These are phyloP conservation scores for Penicillium decumbens DNA, from an alignment of 2,329 filamentous ascomycete genomes.

Conservation along the genomic window DNA sequence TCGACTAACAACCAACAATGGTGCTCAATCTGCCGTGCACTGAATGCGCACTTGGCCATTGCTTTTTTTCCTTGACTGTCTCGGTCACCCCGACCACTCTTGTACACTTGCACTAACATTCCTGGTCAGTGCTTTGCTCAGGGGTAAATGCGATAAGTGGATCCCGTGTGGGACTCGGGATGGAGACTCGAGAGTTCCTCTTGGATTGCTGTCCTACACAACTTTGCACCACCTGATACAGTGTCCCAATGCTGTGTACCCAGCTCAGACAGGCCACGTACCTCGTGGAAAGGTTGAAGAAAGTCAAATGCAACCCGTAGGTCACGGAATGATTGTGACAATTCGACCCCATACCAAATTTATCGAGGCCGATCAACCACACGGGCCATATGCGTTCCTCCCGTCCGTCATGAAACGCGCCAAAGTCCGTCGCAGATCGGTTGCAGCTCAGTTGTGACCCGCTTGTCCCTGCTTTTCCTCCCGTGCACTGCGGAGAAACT, in stretches of 20 bases:
- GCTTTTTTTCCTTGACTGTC: conserved; percentile 6
- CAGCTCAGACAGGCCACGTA: neutral
- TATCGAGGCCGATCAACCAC: conserved; percentile 12
- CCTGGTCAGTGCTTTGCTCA: conserved; percentile 22
- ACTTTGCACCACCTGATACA: neutral
- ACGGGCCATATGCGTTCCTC: conserved; percentile 21
- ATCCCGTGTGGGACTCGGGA: conserved; percentile 14
- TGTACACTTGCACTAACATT: conserved; percentile 6
- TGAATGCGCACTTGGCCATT: conserved; percentile 7
- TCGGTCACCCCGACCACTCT: neutral
- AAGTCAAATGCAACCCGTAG: neutral
- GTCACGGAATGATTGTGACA: neutral
- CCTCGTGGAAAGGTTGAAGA: neutral
- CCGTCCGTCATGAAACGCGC: conserved; percentile 21
- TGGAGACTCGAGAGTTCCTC: conserved; percentile 11
- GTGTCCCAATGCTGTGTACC: neutral
- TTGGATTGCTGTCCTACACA: neutral
- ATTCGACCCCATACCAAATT: neutral
- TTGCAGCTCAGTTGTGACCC: conserved; percentile 2
- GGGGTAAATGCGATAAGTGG: conserved; percentile 23
- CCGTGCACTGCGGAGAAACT: neutral
- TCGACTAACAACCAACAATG: neutral
- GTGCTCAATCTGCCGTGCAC: conserved; percentile 11
- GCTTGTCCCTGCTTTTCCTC: conserved; percentile 2
- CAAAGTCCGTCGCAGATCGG: conserved; percentile 20